Evolutionary conservation across 352 stramenopile species (phyloP), one percentile per base, ranked within the genome.

Genomic region (Phytophthora tubulina): DNA sequence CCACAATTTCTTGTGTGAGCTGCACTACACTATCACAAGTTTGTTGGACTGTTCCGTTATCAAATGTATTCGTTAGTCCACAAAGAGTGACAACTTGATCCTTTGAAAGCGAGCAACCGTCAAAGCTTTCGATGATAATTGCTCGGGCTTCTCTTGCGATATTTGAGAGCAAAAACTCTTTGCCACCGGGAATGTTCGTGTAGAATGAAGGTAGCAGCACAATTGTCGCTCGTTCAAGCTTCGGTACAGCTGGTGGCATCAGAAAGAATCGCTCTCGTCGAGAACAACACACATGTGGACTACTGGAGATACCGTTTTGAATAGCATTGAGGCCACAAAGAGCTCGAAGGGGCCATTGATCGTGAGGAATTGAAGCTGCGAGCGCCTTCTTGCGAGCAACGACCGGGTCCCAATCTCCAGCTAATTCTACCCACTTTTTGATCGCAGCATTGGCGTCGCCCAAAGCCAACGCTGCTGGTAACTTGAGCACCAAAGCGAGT

Each of bases 261-360:
- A 92, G 73, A 8, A 95, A 70, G 9, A 78, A 80, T 6, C 88
- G 66, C 45, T 98, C 92, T 17, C 90, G 78, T 6, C 80, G 51
- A 15, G 83, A 85, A 38, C 79, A 90, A 39, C 79, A 76, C 21
- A 82, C 62, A 31, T 71, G 84, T 6, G 88, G 83, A 41, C 80
- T 94, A 38, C 79, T 84, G 46, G 92, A 80, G 3, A 95, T 75
- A 2, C 85, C 91, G 42, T 95, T 96, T 15, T 84, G 79, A 3
- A 82, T 63, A 2, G 76, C 41, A 44, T 86, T 85, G 10, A 90
- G 75, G 1, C 92, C 92, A 39, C 87, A 97, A 1, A 94, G 51
- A 10, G 86, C 92, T 30, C 85, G 85, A 51, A 97, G 73, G 7
- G 80, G 81, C 79, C 81, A 89, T 38, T 89, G 63, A 32, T 86